Evolutionary conservation across 306 rosid species (phyloP).

Genomic region (Gastrolobium bilobum): DNA sequence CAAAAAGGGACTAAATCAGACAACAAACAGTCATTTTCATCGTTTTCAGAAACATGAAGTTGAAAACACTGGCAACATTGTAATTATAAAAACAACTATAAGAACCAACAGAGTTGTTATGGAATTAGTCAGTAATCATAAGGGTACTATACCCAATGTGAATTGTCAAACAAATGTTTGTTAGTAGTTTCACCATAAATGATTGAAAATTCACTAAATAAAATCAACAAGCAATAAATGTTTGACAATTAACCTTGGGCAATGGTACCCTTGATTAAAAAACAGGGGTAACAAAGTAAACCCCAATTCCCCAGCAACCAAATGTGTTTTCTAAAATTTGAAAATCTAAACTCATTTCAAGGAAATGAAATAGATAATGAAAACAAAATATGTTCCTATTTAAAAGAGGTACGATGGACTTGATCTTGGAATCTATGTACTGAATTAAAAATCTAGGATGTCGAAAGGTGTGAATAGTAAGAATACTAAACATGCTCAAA

Average conservation of each 20-base stretch:
- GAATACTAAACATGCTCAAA: constrained; percentile 10
- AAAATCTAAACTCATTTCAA: constrained; percentile 7
- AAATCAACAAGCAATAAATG: constrained; percentile 8
- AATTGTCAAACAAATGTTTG: neutral
- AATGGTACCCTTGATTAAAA: neutral
- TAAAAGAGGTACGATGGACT: neutral
- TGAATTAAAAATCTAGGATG: constrained; percentile 7
- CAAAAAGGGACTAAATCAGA: constrained; percentile 19
- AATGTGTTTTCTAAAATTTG: neutral
- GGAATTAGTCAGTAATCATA: neutral
- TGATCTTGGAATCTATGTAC: neutral
- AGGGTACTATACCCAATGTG: neutral
- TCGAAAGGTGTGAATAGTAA: constrained; percentile 13
- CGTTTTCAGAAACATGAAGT: constrained; percentile 14
- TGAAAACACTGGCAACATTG: constrained; percentile 1
- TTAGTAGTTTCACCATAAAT: constrained; percentile 7
- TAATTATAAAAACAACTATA: constrained; percentile 9
- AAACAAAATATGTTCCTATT: neutral
- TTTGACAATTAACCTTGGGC: neutral
- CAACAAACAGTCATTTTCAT: neutral
- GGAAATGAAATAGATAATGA: constrained; percentile 1
- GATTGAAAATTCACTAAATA: neutral
- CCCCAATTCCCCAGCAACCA: constrained; percentile 4
- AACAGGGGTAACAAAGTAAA: neutral
- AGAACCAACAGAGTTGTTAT: neutral